phyloP scores from a whole-genome alignment of 169 alveolate species.

The Perkinsus chesapeaki region DNA sequence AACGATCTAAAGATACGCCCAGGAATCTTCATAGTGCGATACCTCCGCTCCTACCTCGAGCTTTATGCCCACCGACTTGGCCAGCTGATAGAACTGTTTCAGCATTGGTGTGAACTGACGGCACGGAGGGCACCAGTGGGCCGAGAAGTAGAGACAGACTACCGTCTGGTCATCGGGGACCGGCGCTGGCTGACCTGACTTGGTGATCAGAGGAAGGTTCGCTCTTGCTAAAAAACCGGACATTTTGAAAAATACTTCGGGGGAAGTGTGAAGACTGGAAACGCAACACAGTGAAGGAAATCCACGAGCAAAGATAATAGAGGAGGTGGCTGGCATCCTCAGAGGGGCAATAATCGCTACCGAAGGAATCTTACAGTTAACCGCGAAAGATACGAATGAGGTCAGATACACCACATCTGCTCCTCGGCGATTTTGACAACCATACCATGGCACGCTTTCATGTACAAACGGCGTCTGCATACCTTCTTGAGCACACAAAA shows the following conservation, averaged over 20 bases:
- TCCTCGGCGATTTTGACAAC: too few species aligned
- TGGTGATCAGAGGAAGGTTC: background rate
- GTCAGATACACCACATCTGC: background rate
- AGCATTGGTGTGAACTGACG: conserved; percentile 58
- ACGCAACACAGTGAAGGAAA: background rate
- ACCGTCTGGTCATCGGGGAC: conserved; percentile 16
- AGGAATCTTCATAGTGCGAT: background rate
- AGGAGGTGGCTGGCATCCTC: background rate
- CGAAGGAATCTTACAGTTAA: too few species aligned
- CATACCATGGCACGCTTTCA: too few species aligned
- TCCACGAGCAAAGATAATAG: background rate
- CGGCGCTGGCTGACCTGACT: background rate
- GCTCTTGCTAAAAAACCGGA: background rate
- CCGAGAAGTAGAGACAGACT: conserved; percentile 55
- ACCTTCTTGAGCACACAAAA: background rate
- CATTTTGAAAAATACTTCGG: background rate
- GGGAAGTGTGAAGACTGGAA: background rate
- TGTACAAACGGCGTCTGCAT: background rate
- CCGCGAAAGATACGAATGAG: too few species aligned
- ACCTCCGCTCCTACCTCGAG: conserved; percentile 2
- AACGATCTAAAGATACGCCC: background rate
- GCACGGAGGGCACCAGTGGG: conserved; percentile 72
- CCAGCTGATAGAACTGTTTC: conserved; percentile 40
- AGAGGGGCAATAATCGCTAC: background rate
- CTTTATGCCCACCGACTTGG: conserved; percentile 9